These are phyloP conservation scores for Suhomyces bolitotheri DNA, from an alignment of 1,139 yeast genomes.

Conservation along the genomic window DNA sequence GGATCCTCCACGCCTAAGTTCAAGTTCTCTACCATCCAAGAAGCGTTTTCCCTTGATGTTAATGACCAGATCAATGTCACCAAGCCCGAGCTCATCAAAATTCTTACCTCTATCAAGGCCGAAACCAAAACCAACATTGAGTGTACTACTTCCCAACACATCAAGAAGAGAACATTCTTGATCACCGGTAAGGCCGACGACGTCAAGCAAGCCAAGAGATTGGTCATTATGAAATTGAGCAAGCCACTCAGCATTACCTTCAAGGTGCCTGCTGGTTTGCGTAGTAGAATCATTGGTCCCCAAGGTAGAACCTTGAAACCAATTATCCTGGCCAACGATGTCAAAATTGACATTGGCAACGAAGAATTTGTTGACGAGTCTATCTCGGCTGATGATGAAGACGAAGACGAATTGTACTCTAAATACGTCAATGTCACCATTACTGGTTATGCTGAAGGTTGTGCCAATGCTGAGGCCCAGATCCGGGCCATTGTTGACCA, in stretches of 20 bases:
- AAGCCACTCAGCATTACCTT: constrained; percentile 67
- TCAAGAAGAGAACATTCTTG: constrained; percentile 82
- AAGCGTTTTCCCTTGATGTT: constrained; percentile 69
- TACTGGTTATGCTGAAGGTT: constrained; percentile 86
- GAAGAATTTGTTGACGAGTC: constrained; percentile 28
- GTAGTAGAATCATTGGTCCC: constrained; percentile 85
- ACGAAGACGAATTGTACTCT: constrained; percentile 52
- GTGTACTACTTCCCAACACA: constrained; percentile 75
- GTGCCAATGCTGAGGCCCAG: constrained; percentile 67
- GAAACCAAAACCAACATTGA: constrained; percentile 71
- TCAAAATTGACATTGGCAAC: constrained; percentile 72
- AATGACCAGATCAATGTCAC: constrained; percentile 65
- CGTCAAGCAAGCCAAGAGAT: constrained; percentile 73
- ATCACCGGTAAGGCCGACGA: constrained; percentile 73
- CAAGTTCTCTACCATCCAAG: constrained; percentile 54
- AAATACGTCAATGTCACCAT: constrained; percentile 60
- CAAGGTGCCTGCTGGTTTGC: constrained; percentile 72
- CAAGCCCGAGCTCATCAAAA: constrained; percentile 63
- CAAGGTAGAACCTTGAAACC: constrained; percentile 84
- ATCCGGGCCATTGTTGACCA: constrained; percentile 75
- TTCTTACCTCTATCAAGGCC: constrained; percentile 62
- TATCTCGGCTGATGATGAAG: constrained; percentile 18
- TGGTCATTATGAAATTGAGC: constrained; percentile 73
- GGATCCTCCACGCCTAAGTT: constrained; percentile 18
- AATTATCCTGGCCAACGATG: constrained; percentile 69